A percentile compares a stretch with the other conserved stretches of the same genome.
Conservation (phyloP, 768 basidiomycete genomes). For the Amanita polypyramis region DNA sequence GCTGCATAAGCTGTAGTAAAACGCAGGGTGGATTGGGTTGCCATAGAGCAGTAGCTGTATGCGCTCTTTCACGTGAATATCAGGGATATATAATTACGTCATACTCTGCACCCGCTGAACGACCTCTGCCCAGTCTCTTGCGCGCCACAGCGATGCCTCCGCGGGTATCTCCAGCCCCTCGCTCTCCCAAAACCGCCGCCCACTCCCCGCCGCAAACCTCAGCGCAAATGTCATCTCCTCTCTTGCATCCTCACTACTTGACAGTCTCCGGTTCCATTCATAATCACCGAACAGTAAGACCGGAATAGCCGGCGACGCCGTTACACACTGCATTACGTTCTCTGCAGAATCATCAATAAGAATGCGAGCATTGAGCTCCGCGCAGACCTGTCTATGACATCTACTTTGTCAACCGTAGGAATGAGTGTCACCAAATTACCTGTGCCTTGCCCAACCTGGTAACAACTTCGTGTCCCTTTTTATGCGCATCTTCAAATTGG, state of each 20-base stretch:
- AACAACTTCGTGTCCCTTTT: constrained; percentile 31
- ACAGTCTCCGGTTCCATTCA: constrained; percentile 61
- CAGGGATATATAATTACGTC: not conserved
- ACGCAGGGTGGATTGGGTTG: constrained; percentile 23
- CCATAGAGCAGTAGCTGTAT: constrained; percentile 15
- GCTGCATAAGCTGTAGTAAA: constrained; percentile 43
- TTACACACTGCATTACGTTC: constrained; percentile 56
- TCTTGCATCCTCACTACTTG: constrained; percentile 28
- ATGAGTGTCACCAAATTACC: constrained; percentile 20
- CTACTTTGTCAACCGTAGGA: not conserved
- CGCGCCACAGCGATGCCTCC: constrained; percentile 38
- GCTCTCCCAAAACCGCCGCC: constrained; percentile 46
- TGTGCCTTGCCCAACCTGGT: constrained; percentile 65
- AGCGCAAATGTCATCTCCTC: constrained; percentile 47
- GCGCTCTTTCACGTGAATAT: not conserved
- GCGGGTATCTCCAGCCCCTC: constrained; percentile 40
- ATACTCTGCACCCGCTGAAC: constrained; percentile 29
- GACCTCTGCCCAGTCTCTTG: constrained; percentile 55
- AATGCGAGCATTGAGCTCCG: constrained; percentile 48
- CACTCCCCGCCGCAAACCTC: constrained; percentile 35
- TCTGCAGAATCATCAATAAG: constrained; percentile 78
- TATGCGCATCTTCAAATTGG: constrained; percentile 49
- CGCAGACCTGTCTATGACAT: constrained; percentile 39
- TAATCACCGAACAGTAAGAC: constrained; percentile 71
- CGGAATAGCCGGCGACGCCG: constrained; percentile 35